phyloP scores from a whole-genome alignment of 768 basidiomycete species.

The Lactifluus subvellereus region DNA sequence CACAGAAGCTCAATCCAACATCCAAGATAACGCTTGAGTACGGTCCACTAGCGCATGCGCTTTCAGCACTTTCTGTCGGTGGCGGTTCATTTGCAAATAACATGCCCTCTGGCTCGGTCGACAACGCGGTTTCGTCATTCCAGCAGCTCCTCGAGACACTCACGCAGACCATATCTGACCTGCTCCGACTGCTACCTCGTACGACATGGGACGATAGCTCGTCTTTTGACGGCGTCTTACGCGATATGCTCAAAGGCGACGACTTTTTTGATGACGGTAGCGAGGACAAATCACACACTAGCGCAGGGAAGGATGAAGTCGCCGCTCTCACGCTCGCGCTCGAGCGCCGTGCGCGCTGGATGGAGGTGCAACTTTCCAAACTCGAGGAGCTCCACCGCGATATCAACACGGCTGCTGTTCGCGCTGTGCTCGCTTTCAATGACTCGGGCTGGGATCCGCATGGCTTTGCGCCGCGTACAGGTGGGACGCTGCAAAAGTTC shows the following conservation, averaged over 20 bases:
- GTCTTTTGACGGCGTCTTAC: slow-evolving; percentile 78
- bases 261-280: slow-evolving; percentile 74
- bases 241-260: slow-evolving; percentile 85
- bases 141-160: slow-evolving; percentile 84
- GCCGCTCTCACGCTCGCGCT: slow-evolving; percentile 76
- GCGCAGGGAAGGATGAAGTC: slow-evolving; percentile 72
- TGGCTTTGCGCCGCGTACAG: slow-evolving; percentile 61
- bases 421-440: slow-evolving; percentile 76
- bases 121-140: slow-evolving; percentile 85
- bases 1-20: slow-evolving; percentile 64
- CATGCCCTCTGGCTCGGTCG: slow-evolving; percentile 83
- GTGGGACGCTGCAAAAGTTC: slow-evolving; percentile 62
- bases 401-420: slow-evolving; percentile 83
- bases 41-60: slow-evolving; percentile 76
- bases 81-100: slow-evolving; percentile 80
- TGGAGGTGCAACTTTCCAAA: slow-evolving; percentile 87
- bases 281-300: slow-evolving; percentile 50
- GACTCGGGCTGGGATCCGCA: slow-evolving; percentile 79
- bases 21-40: slow-evolving; percentile 79
- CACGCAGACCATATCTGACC: slow-evolving; percentile 84
- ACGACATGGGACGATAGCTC: slow-evolving; percentile 90
- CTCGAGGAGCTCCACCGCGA: slow-evolving; percentile 85
- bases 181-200: slow-evolving; percentile 77
- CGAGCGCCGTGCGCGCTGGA: slow-evolving; percentile 87
- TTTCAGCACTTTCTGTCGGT: slow-evolving; percentile 80